Evolutionary conservation across 345 rosid species (phyloP).

Genomic region (Jatropha curcas): DNA sequence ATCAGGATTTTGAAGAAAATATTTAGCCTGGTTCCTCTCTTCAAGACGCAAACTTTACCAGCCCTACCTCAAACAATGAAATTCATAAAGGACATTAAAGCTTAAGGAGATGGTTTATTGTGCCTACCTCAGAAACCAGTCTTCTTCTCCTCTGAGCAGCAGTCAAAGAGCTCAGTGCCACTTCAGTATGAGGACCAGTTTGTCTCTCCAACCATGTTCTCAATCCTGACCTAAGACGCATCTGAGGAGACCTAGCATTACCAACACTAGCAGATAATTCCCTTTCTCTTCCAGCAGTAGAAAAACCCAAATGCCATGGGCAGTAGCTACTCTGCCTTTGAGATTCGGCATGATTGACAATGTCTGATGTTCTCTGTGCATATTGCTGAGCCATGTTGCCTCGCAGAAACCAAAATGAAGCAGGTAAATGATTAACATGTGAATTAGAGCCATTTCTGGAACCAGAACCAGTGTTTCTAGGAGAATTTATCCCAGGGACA

Average conservation of each 20-base stretch:
- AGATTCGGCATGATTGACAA: background rate
- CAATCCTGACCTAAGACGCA: slow-evolving; percentile 8
- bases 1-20: background rate
- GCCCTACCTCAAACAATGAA: background rate
- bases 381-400: slow-evolving; percentile 2
- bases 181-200: background rate
- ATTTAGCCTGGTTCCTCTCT: background rate
- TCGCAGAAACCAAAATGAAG: background rate
- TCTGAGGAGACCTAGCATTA: slow-evolving; percentile 2
- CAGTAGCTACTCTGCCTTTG: background rate
- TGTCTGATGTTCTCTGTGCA: background rate
- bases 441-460: slow-evolving; percentile 3
- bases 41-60: background rate
- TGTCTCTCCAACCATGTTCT: background rate
- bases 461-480: background rate
- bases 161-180: background rate
- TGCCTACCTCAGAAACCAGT: slow-evolving; percentile 26
- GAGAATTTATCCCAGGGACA: slow-evolving; percentile 7
- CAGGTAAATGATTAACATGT: background rate
- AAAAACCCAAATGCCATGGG: background rate
- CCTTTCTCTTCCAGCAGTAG: slow-evolving; percentile 1
- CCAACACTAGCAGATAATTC: slow-evolving; percentile 10
- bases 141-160: slow-evolving; percentile 22
- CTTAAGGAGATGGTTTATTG: background rate
- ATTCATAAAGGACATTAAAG: background rate